These are phyloP conservation scores for Coemansia interrupta DNA, from an alignment of 192 early-diverging fungal genomes.

Conservation along the genomic window DNA sequence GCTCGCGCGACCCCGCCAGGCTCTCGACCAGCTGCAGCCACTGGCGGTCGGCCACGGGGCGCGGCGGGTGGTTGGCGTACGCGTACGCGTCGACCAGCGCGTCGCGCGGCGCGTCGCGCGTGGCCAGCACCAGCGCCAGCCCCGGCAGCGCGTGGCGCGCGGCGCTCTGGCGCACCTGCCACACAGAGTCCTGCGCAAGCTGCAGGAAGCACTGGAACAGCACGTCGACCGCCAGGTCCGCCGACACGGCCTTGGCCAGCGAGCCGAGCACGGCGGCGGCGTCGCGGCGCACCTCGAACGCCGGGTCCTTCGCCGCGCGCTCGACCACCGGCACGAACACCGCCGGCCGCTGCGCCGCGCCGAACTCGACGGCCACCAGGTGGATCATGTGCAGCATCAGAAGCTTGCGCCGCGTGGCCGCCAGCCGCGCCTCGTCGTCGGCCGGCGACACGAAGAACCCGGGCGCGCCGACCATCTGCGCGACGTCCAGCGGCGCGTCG, in stretches of 20 bases:
- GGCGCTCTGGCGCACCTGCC: conserved; percentile 53
- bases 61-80: conserved; percentile 28
- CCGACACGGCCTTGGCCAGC: conserved; percentile 45
- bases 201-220: conserved; percentile 41
- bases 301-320: conserved; percentile 30
- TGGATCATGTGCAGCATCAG: conserved; percentile 53
- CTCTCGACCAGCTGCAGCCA: conserved; percentile 49
- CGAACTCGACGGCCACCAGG: conserved; percentile 42
- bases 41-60: conserved; percentile 34
- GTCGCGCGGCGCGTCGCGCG: conserved; percentile 3
- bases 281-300: conserved; percentile 53
- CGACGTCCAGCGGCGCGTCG: too few relatives aligned
- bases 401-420: conserved; percentile 44
- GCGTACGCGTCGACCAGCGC: conserved; percentile 4
- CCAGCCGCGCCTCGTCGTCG: conserved; percentile 41
- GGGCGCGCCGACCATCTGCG: too few relatives aligned
- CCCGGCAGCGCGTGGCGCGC: conserved; percentile 48
- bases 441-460: conserved; percentile 38
- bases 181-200: conserved; percentile 42
- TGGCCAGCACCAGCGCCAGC: conserved; percentile 43
- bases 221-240: conserved; percentile 42
- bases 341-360: conserved; percentile 39
- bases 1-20: conserved; percentile 46
- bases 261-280: conserved; percentile 48
- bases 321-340: conserved; percentile 55